Conservation (phyloP, 2,329 filamentous ascomycete species). For the Aureobasidium subglaciale region DNA sequence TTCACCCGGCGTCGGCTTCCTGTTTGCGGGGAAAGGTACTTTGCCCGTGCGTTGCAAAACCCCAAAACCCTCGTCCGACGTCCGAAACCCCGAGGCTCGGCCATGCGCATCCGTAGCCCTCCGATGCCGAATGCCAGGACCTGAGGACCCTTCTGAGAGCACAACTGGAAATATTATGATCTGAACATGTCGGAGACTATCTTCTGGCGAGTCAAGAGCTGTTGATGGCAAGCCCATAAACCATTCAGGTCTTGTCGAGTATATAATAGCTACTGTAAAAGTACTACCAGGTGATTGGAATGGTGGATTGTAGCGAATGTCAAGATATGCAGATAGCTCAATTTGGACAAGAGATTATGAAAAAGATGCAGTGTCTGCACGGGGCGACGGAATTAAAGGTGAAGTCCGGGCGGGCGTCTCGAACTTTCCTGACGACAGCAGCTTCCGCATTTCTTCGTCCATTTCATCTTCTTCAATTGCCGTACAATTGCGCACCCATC, state of each 20-base stretch:
- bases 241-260: too few relatives aligned
- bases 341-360: neutral
- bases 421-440: neutral
- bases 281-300: too few relatives aligned
- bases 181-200: too few relatives aligned
- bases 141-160: too few relatives aligned
- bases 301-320: too few relatives aligned
- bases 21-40: neutral
- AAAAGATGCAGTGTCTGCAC: neutral
- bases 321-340: too few relatives aligned
- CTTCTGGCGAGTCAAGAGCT: too few relatives aligned
- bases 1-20: neutral
- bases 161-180: too few relatives aligned
- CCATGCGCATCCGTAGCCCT: neutral
- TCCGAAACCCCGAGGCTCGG: neutral
- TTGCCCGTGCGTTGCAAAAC: neutral
- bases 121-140: neutral
- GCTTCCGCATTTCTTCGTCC: neutral
- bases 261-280: too few relatives aligned
- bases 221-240: too few relatives aligned
- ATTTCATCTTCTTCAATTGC: neutral
- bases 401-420: neutral
- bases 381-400: neutral
- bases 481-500: neutral
- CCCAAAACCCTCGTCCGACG: too few relatives aligned